Percentiles rank a stretch among this genome's conserved stretches.
These are phyloP conservation scores for Hygrophoropsis aurantiaca DNA, from an alignment of 768 basidiomycete species.

Conservation along the genomic window DNA sequence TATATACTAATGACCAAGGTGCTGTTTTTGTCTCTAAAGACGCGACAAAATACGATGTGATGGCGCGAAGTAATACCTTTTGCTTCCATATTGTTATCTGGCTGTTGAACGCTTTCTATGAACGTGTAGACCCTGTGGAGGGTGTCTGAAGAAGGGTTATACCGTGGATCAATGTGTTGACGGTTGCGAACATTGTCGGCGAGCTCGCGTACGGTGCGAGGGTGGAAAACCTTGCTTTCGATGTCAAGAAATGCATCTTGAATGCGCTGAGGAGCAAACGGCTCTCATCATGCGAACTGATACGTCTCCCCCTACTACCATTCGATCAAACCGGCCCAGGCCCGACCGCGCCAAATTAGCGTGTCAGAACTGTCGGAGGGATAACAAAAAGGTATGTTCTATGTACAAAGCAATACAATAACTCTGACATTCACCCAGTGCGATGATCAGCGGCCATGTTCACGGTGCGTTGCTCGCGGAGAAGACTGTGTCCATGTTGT, in stretches of 20 bases:
- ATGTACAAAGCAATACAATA: neutral
- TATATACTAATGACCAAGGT: neutral
- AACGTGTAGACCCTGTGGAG: constrained; percentile 51
- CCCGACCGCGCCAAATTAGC: constrained; percentile 58
- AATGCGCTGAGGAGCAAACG: constrained; percentile 47
- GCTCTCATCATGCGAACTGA: constrained; percentile 23
- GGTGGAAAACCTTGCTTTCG: constrained; percentile 37
- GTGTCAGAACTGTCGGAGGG: constrained; percentile 58
- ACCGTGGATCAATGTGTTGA: constrained; percentile 53
- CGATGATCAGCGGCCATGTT: constrained; percentile 62
- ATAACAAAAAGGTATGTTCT: constrained; percentile 59
- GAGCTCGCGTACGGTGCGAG: constrained; percentile 45
- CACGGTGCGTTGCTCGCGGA: constrained; percentile 52
- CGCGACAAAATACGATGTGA: constrained; percentile 66
- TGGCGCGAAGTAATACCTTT: constrained; percentile 42
- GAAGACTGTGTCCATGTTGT: constrained; percentile 57
- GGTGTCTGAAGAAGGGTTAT: constrained; percentile 57
- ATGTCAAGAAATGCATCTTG: constrained; percentile 33
- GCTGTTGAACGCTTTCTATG: neutral
- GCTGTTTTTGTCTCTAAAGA: constrained; percentile 27
- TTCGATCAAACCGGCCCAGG: constrained; percentile 28
- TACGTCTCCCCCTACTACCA: constrained; percentile 16
- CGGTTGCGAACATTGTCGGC: constrained; percentile 61
- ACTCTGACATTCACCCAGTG: constrained; percentile 38
- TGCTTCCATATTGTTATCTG: neutral